phyloP scores from a whole-genome alignment of 2,329 filamentous ascomycete genomes.

The Paecilomyces sp. region DNA sequence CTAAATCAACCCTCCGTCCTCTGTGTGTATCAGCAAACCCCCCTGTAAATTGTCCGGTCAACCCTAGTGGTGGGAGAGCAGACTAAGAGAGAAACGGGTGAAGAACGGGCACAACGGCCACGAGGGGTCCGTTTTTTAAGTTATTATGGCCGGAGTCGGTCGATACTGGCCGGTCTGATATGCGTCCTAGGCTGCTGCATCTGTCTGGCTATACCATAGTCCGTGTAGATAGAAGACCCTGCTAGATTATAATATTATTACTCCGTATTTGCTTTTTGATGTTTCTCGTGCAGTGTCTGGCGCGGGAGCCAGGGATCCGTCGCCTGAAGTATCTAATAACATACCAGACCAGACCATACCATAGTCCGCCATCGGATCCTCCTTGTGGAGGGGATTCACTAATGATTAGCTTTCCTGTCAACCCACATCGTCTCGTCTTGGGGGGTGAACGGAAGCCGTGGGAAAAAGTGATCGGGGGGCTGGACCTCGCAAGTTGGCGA shows the following conservation, averaged over 20 bases:
- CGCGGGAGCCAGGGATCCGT: background rate
- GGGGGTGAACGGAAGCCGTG: background rate
- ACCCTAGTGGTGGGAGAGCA: background rate
- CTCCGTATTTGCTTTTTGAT: background rate
- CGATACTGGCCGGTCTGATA: background rate
- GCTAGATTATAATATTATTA: background rate
- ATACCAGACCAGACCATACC: no score
- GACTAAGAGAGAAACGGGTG: background rate
- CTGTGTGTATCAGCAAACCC: background rate
- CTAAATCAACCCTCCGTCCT: background rate
- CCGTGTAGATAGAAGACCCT: background rate
- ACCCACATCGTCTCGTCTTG: conserved; percentile 11
- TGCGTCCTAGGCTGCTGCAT: background rate
- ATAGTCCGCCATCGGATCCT: background rate
- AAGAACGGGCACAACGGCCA: background rate
- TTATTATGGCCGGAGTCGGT: background rate
- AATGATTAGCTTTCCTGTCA: conserved; percentile 18
- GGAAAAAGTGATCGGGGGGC: background rate
- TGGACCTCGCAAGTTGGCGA: background rate
- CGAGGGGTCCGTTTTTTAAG: background rate
- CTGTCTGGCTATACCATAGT: background rate
- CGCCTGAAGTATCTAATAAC: background rate
- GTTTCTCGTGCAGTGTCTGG: background rate
- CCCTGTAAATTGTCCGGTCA: background rate
- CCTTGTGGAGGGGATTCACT: background rate